phyloP scores from a whole-genome alignment of 306 rosid genomes.

The Begonia fuchsioides region DNA sequence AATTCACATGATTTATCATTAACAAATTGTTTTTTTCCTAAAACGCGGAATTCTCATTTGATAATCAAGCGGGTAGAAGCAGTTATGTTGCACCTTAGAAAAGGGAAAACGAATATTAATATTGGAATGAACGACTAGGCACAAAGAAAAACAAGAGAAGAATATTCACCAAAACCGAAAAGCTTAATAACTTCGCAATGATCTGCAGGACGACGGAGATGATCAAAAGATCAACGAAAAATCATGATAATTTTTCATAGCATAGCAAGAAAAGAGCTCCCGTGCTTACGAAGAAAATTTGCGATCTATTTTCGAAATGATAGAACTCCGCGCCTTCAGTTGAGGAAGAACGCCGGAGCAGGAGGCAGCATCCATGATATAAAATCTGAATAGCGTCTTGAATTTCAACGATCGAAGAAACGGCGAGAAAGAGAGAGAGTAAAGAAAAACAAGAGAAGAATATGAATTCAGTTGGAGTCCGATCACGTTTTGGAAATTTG shows the following conservation, averaged over 20 bases:
- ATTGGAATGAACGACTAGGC: neutral
- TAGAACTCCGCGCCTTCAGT: neutral
- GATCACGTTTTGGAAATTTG: neutral
- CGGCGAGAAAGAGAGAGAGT: neutral
- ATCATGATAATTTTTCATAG: neutral
- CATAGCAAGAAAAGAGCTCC: too few relatives aligned
- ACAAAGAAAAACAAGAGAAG: too few relatives aligned
- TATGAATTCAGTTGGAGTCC: too few relatives aligned
- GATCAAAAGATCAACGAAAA: neutral
- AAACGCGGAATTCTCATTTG: too few relatives aligned
- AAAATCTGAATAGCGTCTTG: neutral
- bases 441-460: too few relatives aligned
- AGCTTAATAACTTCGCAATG: neutral
- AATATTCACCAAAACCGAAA: too few relatives aligned
- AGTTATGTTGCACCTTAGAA: too few relatives aligned
- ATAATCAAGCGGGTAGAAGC: too few relatives aligned
- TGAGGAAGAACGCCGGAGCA: constrained; percentile 1
- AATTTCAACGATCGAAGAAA: neutral
- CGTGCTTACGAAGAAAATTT: neutral
- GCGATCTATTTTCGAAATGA: neutral
- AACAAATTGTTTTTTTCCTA: too few relatives aligned
- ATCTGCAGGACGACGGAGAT: neutral
- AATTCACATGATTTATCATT: too few relatives aligned
- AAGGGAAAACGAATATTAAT: too few relatives aligned
- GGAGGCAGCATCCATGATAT: neutral